Evolutionary conservation across 371 early-diverging fungal species (phyloP), one percentile per base, ranked within the genome.

Genomic region (Syncephalastrum racemosum): DNA sequence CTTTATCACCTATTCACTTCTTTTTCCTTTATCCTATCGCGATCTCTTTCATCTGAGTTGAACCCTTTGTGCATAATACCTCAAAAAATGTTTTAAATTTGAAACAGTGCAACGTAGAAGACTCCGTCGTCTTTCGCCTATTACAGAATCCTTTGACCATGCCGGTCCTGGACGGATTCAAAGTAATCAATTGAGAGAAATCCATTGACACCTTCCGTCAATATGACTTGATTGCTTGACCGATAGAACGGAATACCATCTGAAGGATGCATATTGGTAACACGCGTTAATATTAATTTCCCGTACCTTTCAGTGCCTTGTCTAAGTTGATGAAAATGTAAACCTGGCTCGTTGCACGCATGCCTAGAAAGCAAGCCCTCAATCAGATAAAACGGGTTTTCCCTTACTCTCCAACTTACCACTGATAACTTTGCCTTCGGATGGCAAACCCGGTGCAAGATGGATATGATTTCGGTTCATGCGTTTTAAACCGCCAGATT

Each of bases 391-490:
- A n/a, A 10, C 41, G 20, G 2, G 5, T 46, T 2, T 20, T 40
- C 18, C 10, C 27, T 4, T n/a, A 7, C 1, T 25, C 19, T 27
- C 14, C 12, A 18, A 20, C 43, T 16, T 58, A 53, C 73, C 71
- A 62, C 91, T 92, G 53, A 83, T 85, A 14, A 92, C 93, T 1
- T 74, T 83, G 15, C 70, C 62, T 18, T 84, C 85, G 10, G 86
- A 87, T 0, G 79, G 85, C 46, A 83, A 62, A 0, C 94, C 95
- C 2, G 76, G 51, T 0, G 95, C 92, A 65, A 90, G 85, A 61
- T 96, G 97, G 47, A 96, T 92, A 74, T 96, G 94, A 45, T 89
- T 89, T 40, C 97, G 83, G n/a, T 48, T 50, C 95, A 96, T 96
- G 19, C 60, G 68, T 6, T 70, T 79, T 20, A 96, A 71, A 1